Evolutionary conservation across 1,284 basidiomycete genomes (phyloP), one percentile per base, ranked within the genome.

Genomic region (Trametes hirsuta): DNA sequence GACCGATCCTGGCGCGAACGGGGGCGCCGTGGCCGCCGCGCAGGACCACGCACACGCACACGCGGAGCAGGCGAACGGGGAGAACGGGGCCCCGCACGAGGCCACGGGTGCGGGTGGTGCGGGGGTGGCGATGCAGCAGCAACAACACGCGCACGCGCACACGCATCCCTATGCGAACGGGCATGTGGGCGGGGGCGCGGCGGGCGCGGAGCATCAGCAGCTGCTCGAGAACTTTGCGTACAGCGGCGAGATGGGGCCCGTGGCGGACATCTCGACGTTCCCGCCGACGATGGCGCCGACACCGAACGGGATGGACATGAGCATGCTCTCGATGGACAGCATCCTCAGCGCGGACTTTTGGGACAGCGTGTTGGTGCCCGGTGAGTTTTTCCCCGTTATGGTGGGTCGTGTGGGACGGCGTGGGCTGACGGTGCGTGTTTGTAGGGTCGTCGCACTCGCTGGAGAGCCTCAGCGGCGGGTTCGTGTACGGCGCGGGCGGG

Each of bases 321-420:
- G 73, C 44, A 80, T 84, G 72, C 69, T 93, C 62, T 86, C 89
- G 47, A 91, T 93, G 87, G 91, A 93, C 67, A 87, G 85, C 69
- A 88, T 93, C 53, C 77, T 94, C 58, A 88, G 84, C 63, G 84
- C 80, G 58, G 84, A 84, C 42, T 94, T 94, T 72, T 94, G 91
- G 91, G 91, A 93, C 72, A 92, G 81, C 68, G 85, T 93, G 64
- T 82, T 93, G 35, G 86, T 93, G 46, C 91, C 91, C 67, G 91
- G 90, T 91, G 67, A 62, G 86, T 58, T 77, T 22, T 25, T 34
- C 41, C 53, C 25, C 12, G 22, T 15, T 24, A 24, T 57, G 63
- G 49, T 44, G 30, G 47, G 40, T 41, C 55, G 37, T 24, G 42
- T 5, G 41, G 3, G 35, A 15, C 48, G 24, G 41, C 34, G 51